Conservation (phyloP, 2,329 filamentous ascomycete species). For the Neurospora sp. region DNA sequence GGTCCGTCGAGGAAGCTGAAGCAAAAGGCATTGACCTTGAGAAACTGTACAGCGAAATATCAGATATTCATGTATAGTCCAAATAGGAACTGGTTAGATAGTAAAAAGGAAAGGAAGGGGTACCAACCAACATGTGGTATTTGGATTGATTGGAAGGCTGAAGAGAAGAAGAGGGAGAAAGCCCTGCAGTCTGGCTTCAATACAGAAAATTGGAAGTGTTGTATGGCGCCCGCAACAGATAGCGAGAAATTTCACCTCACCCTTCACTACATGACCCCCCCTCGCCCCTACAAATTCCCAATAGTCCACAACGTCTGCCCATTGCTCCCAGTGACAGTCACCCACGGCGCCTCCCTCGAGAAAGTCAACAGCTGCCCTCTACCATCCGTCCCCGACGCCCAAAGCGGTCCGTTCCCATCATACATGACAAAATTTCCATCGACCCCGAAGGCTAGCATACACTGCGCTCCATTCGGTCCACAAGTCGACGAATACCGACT, state of each 20-base stretch:
- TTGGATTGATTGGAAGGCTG: neutral
- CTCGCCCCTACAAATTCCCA: neutral
- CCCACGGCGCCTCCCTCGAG: neutral
- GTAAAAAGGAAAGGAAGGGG: neutral
- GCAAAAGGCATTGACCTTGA: neutral
- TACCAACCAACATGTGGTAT: neutral
- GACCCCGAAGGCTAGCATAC: neutral
- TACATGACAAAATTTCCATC: slow-evolving; percentile 5
- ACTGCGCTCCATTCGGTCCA: slow-evolving; percentile 3
- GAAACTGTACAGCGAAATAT: neutral
- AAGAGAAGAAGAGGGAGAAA: neutral
- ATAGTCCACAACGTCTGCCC: neutral
- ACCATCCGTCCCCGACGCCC: neutral
- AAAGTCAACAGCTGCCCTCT: slow-evolving; percentile 1
- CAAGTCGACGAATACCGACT: slow-evolving; percentile 4
- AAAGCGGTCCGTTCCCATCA: slow-evolving; percentile 3
- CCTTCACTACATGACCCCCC: neutral
- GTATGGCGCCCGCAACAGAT: neutral
- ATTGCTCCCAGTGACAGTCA: neutral
- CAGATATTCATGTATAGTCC: neutral
- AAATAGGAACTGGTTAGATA: neutral
- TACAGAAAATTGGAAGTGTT: neutral
- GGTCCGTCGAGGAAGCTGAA: neutral
- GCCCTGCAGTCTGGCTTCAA: neutral
- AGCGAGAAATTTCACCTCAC: neutral